Base-by-base conservation (phyloP, 1,139 yeast species). In the Taphrina deformans region DNA sequence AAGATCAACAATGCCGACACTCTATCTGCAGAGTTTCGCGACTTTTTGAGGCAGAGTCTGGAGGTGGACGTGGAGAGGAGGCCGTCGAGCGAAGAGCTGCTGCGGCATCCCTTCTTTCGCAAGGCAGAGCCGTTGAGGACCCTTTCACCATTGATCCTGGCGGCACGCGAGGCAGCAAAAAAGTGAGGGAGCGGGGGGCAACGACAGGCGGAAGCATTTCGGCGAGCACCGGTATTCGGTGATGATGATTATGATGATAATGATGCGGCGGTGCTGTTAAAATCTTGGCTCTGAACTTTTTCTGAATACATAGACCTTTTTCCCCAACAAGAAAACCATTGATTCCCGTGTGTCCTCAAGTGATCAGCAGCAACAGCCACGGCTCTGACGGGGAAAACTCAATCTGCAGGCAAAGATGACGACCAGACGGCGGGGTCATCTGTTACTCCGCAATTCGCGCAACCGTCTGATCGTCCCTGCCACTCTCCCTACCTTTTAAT, bases 1-100 rank as follows among this genome's bases (percentile, higher is more conserved):
- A 84, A 85, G 71, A 81, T 93, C 74, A 89, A 90, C 76, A 97
- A 93, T 71, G 93, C 96, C 1, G 96, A 88, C 68, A 83, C 88
- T 4, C 79, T 93, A 66, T 84, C 93, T 69, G 79, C 82, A 44
- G 82, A 80, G 29, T 82, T 93, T 74, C 83, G 85, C 68, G 79
- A 80, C 65, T 93, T 93, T 72, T 80, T 93, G 73, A 83, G 85
- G 56, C 83, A 89, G 85, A 86, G 96, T 73, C 79, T 93, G 69
- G 88, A 86, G 72, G 98, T 92, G 48, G 90, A 89, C 71, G 87
- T 91, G 53, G 93, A 88, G 45, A 83, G 84, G 71, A 84, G 99
- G 74, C 95, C 91, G 1, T 85, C 86, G 69, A 96, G 98, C 0
- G 82, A 82, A 44, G 88, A 90, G 70, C 79, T 93, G 69, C 79